phyloP scores from a whole-genome alignment of 1,284 basidiomycete species.

The Rhizoctonia solani region DNA sequence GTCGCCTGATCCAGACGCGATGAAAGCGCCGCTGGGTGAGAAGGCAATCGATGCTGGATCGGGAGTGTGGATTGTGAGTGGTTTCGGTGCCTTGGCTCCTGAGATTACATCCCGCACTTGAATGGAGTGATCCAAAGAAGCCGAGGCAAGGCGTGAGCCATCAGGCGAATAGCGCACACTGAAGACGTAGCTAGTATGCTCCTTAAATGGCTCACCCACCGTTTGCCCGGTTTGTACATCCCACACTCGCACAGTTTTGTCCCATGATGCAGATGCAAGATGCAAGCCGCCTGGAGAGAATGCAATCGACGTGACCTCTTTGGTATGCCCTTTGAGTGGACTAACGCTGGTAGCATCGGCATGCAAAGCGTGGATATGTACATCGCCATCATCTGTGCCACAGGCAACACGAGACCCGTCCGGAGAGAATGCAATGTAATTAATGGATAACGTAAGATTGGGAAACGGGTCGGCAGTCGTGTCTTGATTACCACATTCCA shows the following conservation, averaged over 20 bases:
- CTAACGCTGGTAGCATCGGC: not conserved
- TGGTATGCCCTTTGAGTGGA: constrained; percentile 7
- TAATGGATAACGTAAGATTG: not conserved
- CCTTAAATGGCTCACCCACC: not conserved
- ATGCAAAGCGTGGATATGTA: too few relatives aligned
- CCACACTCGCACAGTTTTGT: constrained; percentile 22
- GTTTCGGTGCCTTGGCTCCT: not conserved
- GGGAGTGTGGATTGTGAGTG: not conserved
- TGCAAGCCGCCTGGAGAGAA: constrained; percentile 17
- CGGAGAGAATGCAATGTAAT: too few relatives aligned
- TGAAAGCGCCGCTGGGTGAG: not conserved
- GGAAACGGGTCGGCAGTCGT: not conserved
- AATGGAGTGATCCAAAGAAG: too few relatives aligned
- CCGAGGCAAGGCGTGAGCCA: not conserved
- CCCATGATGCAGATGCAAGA: constrained; percentile 8
- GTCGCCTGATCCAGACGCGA: not conserved
- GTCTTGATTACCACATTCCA: not conserved
- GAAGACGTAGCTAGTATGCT: not conserved
- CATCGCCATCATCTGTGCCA: too few relatives aligned
- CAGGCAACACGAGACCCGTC: too few relatives aligned
- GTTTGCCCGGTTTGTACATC: constrained; percentile 4
- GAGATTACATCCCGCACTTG: not conserved
- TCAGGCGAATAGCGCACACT: constrained; percentile 19
- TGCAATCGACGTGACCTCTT: not conserved
- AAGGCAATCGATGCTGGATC: not conserved